Percentiles rank a stretch among this genome's conserved stretches.
These are phyloP conservation scores for Tuber microsphaerosporum DNA, from an alignment of 495 filamentous ascomycete genomes.

Conservation along the genomic window DNA sequence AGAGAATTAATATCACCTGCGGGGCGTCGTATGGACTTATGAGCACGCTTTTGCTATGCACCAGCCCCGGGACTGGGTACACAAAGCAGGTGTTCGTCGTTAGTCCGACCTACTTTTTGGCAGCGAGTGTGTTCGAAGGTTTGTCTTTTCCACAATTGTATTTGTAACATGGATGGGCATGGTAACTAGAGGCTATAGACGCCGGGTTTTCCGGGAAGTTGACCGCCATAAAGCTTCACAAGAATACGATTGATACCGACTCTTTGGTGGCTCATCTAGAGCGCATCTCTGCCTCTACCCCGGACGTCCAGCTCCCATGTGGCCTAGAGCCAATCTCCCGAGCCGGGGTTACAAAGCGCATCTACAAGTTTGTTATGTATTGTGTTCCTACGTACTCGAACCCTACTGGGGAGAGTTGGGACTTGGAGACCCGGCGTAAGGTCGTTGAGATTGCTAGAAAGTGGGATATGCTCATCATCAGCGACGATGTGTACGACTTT, in stretches of 20 bases:
- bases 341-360: conserved; percentile 42
- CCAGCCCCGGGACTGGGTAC: conserved; percentile 58
- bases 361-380: conserved; percentile 80
- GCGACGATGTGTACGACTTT: conserved; percentile 87
- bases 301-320: conserved; percentile 22
- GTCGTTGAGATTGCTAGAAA: conserved; percentile 63
- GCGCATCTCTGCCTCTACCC: conserved; percentile 16
- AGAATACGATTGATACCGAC: conserved; percentile 24
- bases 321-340: conserved; percentile 44
- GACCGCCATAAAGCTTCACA: conserved; percentile 24
- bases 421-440: conserved; percentile 52
- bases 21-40: conserved; percentile 72
- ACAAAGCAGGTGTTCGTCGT: conserved; percentile 73
- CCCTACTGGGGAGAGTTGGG: conserved; percentile 68
- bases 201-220: conserved; percentile 33
- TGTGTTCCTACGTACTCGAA: conserved; percentile 76
- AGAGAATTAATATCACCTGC: conserved; percentile 71
- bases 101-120: conserved; percentile 72
- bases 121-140: conserved; percentile 72
- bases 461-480: conserved; percentile 69
- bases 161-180: neutral
- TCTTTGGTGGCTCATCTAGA: conserved; percentile 15
- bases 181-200: conserved; percentile 16
- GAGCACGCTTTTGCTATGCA: conserved; percentile 63
- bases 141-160: conserved; percentile 49